Conservation (phyloP, 371 early-diverging fungal species). For the Apophysomyces variabilis region DNA sequence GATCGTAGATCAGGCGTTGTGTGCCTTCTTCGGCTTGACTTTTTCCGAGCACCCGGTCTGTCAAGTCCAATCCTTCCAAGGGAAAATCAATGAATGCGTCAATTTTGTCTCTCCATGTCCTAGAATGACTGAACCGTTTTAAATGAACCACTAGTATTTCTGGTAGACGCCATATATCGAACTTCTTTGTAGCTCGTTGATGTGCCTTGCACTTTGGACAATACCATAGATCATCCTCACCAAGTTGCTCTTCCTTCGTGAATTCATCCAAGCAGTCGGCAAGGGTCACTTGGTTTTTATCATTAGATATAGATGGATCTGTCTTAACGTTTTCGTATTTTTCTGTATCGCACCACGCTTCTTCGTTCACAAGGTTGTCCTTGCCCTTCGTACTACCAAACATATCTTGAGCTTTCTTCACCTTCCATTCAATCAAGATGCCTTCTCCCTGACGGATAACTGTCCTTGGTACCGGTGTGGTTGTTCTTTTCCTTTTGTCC, state of each 20-base stretch:
- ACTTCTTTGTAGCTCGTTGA: conserved; percentile 79
- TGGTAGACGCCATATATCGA: conserved; percentile 87
- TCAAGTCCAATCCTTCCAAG: conserved; percentile 69
- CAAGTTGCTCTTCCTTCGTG: conserved; percentile 80
- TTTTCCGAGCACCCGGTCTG: conserved; percentile 41
- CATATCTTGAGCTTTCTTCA: conserved; percentile 29
- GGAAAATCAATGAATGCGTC: conserved; percentile 86
- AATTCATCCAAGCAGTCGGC: conserved; percentile 82
- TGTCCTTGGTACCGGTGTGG: conserved; percentile 10
- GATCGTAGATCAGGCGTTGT: conserved; percentile 71
- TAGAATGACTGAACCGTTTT: conserved; percentile 85
- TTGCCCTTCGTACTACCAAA: conserved; percentile 25
- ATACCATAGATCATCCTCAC: conserved; percentile 83
- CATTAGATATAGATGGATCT: conserved; percentile 14
- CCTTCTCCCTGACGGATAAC: conserved; percentile 53
- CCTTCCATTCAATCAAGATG: conserved; percentile 31
- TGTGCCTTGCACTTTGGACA: conserved; percentile 87
- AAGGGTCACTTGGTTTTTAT: conserved; percentile 57
- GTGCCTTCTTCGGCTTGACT: conserved; percentile 4
- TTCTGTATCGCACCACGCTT: conserved; percentile 34
- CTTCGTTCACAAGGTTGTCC: conserved; percentile 18
- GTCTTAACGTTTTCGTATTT: conserved; percentile 31
- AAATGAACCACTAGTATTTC: conserved; percentile 90
- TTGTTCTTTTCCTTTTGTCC: conserved; percentile 8
- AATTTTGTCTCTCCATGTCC: conserved; percentile 84